These are phyloP conservation scores for Claviceps digitariae DNA, from an alignment of 2,329 filamentous ascomycete species.

Conservation along the genomic window DNA sequence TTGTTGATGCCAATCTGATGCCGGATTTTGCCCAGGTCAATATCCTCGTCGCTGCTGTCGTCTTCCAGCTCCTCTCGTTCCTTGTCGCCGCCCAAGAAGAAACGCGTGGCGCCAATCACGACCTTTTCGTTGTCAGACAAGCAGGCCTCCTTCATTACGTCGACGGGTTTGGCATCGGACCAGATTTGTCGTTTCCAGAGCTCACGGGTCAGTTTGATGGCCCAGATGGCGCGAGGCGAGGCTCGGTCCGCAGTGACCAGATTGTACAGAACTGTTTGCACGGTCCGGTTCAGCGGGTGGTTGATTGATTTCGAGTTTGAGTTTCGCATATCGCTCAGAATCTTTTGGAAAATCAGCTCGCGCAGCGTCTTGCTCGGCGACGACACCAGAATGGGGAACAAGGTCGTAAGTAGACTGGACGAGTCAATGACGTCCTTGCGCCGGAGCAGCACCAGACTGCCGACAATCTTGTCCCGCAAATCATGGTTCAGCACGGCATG, in stretches of 20 bases:
- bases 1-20: conserved; percentile 91
- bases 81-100: conserved; percentile 93
- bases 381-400: conserved; percentile 90
- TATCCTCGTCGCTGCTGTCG: conserved; percentile 67
- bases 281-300: conserved; percentile 81
- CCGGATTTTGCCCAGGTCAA: conserved; percentile 67
- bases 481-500: conserved; percentile 74
- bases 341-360: conserved; percentile 72
- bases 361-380: conserved; percentile 85
- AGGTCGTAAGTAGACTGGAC: conserved; percentile 64
- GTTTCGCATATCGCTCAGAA: conserved; percentile 77
- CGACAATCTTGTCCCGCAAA: conserved; percentile 85
- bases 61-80: conserved; percentile 89
- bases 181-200: conserved; percentile 95
- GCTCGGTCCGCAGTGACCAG: conserved; percentile 74
- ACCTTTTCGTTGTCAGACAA: conserved; percentile 90
- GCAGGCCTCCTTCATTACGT: conserved; percentile 92
- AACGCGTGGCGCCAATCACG: conserved; percentile 70
- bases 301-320: conserved; percentile 81
- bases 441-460: conserved; percentile 71
- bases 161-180: conserved; percentile 89
- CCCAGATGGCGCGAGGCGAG: conserved; percentile 83
- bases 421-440: conserved; percentile 92
- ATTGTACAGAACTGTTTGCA: conserved; percentile 89
- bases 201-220: conserved; percentile 87